phyloP scores from a whole-genome alignment of 352 stramenopile genomes.

The Lagenidium giganteum region DNA sequence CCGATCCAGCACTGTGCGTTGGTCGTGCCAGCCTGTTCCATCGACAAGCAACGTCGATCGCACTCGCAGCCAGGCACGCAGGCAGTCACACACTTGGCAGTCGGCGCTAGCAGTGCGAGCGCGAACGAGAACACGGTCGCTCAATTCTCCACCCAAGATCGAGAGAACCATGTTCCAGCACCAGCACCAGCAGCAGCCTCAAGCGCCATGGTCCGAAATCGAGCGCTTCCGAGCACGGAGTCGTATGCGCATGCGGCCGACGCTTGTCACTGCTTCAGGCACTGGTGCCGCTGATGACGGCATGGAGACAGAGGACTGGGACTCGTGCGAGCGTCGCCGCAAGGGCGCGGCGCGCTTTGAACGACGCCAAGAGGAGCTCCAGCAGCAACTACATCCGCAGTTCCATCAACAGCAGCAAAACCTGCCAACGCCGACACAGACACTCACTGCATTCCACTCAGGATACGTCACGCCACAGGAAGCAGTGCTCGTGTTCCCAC shows the following conservation, averaged over 20 bases:
- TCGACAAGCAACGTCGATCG: no score
- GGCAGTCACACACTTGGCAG: no score
- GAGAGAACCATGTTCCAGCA: no score
- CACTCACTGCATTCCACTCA: conserved; percentile 4
- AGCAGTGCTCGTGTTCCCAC: conserved; percentile 2
- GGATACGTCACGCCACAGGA: no score
- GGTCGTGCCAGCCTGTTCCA: no score
- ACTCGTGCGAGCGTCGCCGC: conserved; percentile 9
- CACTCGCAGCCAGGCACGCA: no score
- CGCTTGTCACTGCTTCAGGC: neutral
- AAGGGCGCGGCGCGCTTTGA: conserved; percentile 17
- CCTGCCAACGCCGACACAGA: neutral
- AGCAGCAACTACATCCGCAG: neutral
- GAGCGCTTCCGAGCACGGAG: conserved; percentile 20
- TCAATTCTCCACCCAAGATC: no score
- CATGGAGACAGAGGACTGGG: neutral
- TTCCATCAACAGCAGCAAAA: neutral
- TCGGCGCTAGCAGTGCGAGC: no score
- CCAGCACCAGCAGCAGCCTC: no score
- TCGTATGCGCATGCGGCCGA: conserved; percentile 13
- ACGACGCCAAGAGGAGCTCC: conserved; percentile 11
- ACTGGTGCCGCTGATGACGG: neutral
- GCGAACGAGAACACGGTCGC: no score
- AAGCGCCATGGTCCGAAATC: no score
- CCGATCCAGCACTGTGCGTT: no score